Evolutionary conservation across 306 rosid genomes (phyloP).

Genomic region (Crotalaria pallida): DNA sequence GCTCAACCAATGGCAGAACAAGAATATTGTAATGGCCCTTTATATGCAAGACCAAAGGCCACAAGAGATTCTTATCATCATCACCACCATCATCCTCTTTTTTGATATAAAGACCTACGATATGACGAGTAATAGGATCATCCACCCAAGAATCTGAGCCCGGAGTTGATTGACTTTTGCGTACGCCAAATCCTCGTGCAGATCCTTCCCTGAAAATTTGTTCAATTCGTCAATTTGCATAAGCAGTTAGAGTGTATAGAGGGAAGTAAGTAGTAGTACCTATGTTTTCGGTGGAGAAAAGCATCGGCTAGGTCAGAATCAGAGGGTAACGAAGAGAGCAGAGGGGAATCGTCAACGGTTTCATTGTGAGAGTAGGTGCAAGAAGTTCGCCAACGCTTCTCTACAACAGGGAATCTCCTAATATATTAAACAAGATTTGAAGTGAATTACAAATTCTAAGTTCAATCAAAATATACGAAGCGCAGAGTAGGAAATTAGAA

Average conservation of each 20-base stretch:
- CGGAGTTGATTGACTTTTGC: constrained; percentile 54
- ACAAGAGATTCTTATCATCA: constrained; percentile 47
- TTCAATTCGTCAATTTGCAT: background rate
- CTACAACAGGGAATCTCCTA: constrained; percentile 93
- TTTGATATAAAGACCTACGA: constrained; percentile 60
- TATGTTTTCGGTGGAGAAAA: constrained; percentile 53
- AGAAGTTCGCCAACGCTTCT: constrained; percentile 79
- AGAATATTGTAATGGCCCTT: constrained; percentile 59
- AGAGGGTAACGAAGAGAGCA: constrained; percentile 44
- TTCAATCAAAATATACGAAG: background rate
- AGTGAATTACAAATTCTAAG: background rate
- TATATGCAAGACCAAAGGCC: constrained; percentile 81
- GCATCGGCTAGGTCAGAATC: constrained; percentile 69
- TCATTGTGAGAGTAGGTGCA: constrained; percentile 39
- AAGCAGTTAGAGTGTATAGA: background rate
- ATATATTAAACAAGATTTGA: background rate
- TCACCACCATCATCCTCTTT: constrained; percentile 50
- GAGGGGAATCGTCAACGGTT: background rate
- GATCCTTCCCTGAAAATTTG: constrained; percentile 68
- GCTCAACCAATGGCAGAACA: constrained; percentile 78
- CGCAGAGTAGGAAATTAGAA: background rate
- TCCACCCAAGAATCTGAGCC: constrained; percentile 97
- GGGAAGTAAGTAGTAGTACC: constrained; percentile 31
- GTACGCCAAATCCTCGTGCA: constrained; percentile 67
- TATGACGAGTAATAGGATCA: constrained; percentile 86